Conservation (phyloP, 495 filamentous ascomycete species). For the Rhizodiscina lignyota region DNA sequence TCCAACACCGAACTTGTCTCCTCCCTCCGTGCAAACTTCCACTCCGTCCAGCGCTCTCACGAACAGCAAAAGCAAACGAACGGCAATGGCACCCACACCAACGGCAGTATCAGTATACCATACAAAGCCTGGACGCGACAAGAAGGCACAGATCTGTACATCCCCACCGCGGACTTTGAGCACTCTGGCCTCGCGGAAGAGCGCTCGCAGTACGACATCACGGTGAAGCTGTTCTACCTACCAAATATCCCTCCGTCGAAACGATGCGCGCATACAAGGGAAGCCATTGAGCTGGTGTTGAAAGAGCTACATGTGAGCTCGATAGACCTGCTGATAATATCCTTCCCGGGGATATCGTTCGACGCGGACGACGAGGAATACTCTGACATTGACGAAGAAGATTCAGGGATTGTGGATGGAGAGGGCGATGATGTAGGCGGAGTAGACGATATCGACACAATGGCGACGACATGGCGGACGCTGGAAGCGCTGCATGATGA, state of each 20-base stretch:
- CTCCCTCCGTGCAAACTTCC: conserved; percentile 68
- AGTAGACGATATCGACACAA: conserved; percentile 43
- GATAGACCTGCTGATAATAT: conserved; percentile 81
- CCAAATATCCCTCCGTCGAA: conserved; percentile 44
- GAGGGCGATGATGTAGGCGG: conserved; percentile 2
- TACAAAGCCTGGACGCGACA: conserved; percentile 46
- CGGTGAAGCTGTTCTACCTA: conserved; percentile 83
- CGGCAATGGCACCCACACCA: conserved; percentile 9
- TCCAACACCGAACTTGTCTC: conserved; percentile 80
- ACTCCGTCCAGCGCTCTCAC: conserved; percentile 1
- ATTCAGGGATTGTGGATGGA: conserved; percentile 21
- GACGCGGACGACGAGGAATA: conserved; percentile 80
- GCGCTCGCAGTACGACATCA: conserved; percentile 72
- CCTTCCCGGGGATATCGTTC: conserved; percentile 84
- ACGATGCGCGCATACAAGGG: conserved; percentile 47
- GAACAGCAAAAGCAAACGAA: conserved; percentile 3
- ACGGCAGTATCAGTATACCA: conserved; percentile 14
- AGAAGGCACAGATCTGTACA: conserved; percentile 37
- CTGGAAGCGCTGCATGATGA: conserved; percentile 57
- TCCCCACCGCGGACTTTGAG: conserved; percentile 63
- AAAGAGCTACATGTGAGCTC: conserved; percentile 56
- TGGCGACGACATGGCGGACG: conserved; percentile 51
- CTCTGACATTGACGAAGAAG: conserved; percentile 39
- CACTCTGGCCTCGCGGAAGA: conserved; percentile 58
- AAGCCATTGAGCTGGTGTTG: conserved; percentile 64